phyloP scores from a whole-genome alignment of 1,139 yeast genomes.

The Geotrichum aggregatum region DNA sequence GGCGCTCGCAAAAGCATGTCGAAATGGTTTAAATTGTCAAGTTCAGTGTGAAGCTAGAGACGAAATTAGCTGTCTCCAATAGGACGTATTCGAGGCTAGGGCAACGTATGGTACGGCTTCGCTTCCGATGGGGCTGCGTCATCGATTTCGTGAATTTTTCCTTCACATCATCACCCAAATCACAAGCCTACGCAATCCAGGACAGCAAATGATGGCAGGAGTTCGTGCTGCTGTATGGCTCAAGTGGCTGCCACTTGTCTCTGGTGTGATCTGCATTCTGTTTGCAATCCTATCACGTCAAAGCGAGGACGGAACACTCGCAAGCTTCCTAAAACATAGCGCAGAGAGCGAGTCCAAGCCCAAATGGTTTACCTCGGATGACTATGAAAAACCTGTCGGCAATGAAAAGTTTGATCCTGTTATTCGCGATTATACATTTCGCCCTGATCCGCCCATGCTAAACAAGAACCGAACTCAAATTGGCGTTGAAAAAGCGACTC shows the following conservation, averaged over 20 bases:
- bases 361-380: slow-evolving; percentile 4
- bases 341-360: not conserved
- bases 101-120: not conserved
- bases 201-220: slow-evolving; percentile 5
- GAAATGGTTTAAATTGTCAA: too few species aligned
- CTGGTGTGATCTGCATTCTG: slow-evolving; percentile 5
- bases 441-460: slow-evolving; percentile 27
- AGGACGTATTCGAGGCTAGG: not conserved
- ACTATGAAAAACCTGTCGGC: slow-evolving; percentile 2
- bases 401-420: not conserved
- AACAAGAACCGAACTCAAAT: slow-evolving; percentile 38
- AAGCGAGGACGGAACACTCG: not conserved
- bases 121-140: not conserved
- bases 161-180: too few species aligned
- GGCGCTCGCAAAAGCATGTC: not conserved
- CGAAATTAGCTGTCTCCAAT: too few species aligned
- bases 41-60: too few species aligned
- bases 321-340: too few species aligned
- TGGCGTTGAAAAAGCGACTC: slow-evolving; percentile 56
- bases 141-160: too few species aligned
- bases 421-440: slow-evolving; percentile 24
- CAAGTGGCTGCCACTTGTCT: slow-evolving; percentile 3
- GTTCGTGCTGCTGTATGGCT: not conserved
- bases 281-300: not conserved
- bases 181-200: too few species aligned